These are phyloP conservation scores for Globomyces sp. DNA, from an alignment of 371 early-diverging fungal genomes.

Conservation along the genomic window DNA sequence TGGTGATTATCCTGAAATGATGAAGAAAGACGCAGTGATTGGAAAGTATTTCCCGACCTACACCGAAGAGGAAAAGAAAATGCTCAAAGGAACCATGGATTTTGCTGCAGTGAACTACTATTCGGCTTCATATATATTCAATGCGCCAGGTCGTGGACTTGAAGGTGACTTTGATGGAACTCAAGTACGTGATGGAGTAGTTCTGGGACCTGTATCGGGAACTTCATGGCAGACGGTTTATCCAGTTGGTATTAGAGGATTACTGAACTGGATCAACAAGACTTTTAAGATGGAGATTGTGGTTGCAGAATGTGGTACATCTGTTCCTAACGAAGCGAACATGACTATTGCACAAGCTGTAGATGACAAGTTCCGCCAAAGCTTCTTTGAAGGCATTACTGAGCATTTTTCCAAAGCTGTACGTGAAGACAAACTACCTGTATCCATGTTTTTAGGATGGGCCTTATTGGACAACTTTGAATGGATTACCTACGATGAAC, in stretches of 20 bases:
- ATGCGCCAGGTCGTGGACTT: neutral
- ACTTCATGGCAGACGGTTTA: neutral
- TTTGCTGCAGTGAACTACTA: constrained; percentile 18
- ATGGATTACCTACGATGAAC: neutral
- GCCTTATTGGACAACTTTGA: neutral
- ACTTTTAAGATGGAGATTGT: neutral
- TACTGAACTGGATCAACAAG: neutral
- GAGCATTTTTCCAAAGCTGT: neutral
- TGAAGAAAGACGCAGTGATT: neutral
- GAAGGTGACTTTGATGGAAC: neutral
- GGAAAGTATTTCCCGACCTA: neutral
- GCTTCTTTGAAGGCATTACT: neutral
- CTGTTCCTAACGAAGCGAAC: neutral
- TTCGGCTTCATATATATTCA: neutral
- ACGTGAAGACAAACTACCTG: neutral
- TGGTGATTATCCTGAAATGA: constrained; percentile 7
- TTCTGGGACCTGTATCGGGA: neutral
- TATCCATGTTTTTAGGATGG: neutral
- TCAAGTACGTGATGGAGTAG: neutral
- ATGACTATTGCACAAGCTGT: neutral
- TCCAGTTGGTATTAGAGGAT: neutral
- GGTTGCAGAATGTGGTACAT: neutral
- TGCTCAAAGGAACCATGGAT: constrained; percentile 11
- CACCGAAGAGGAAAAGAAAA: constrained; percentile 8
- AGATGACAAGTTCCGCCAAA: neutral